Base-by-base conservation (phyloP, 805 yeast species). In the Ogataea haglerorum region DNA sequence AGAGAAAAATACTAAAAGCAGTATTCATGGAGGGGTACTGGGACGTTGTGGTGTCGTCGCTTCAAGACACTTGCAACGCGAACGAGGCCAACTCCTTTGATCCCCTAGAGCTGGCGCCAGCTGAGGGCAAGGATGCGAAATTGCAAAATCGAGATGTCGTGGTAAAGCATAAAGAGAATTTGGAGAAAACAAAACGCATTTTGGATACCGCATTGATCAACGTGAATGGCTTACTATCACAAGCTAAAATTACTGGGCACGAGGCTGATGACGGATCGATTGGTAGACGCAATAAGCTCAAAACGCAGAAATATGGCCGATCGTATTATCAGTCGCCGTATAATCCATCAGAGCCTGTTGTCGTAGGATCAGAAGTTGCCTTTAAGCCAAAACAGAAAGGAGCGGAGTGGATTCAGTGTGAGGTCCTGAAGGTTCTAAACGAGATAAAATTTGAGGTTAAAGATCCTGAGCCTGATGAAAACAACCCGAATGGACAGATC, bases 391-490 rank as follows among this genome's bases (percentile, higher is more conserved):
- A 73, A 45, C 80, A 76, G 52, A 72, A 83, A 28, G 90, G 83
- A 36, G 76, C 76, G 10, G 98, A 91, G 58, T 93, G 99, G 99
- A 88, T 93, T 52, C 96, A 87, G 60, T 93, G 99, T 66, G 88
- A 85, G 55, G 95, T 93, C 12, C 75, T 82, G 19, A 80, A 77
- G 50, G 79, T 91, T 3, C 63, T 57, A 10, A 52, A 44, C 24
- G 58, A 61, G 14, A 40, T 50, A 5, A 72, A 77, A 43, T 89
- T 82, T 58, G 98, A 93, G 63, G 90, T 93, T n/a, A 78, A 87
- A 52, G 99, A 93, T 61, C 96, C 98, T 0, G 99, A 93, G 56
- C 98, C 99, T 0, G 99, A 93, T 56, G 98, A 91, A 54, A 75
- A 80, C 51, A 86, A 85, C 47, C 87, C 90, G 42, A 85, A 90